Conservation (phyloP, 768 basidiomycete genomes). For the Rhizopogon sp. region DNA sequence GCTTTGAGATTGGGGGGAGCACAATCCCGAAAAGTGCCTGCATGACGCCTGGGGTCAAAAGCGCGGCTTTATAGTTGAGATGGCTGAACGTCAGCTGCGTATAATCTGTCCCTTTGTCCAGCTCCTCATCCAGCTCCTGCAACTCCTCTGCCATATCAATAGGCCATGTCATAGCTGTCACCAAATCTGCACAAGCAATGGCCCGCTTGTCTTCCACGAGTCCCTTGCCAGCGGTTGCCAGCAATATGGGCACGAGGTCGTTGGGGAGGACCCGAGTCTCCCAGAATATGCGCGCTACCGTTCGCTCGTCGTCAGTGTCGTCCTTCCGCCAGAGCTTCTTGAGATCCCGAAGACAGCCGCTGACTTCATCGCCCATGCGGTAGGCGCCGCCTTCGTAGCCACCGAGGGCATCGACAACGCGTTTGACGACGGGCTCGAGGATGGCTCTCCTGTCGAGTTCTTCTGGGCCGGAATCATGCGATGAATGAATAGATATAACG, state of each 20-base stretch:
- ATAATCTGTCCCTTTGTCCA: slow-evolving; percentile 83
- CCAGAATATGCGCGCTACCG: slow-evolving; percentile 90
- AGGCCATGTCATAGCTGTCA: slow-evolving; percentile 99
- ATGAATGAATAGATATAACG: slow-evolving; percentile 29
- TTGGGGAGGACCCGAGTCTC: slow-evolving; percentile 81
- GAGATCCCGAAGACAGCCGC: slow-evolving; percentile 85
- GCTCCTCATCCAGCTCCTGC: slow-evolving; percentile 80
- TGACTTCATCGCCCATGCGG: slow-evolving; percentile 75
- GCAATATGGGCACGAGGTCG: slow-evolving; percentile 83
- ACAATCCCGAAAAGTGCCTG: slow-evolving; percentile 70
- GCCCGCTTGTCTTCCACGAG: slow-evolving; percentile 78
- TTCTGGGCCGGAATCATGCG: slow-evolving; percentile 20
- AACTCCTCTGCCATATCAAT: slow-evolving; percentile 94
- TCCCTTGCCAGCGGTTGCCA: slow-evolving; percentile 75
- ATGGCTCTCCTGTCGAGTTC: slow-evolving; percentile 43
- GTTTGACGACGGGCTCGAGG: slow-evolving; percentile 62
- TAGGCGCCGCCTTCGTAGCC: slow-evolving; percentile 66
- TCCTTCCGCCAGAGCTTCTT: slow-evolving; percentile 96
- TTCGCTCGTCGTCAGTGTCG: slow-evolving; percentile 94
- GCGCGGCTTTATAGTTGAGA: slow-evolving; percentile 80
- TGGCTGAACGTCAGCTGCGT: slow-evolving; percentile 79
- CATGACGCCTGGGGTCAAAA: slow-evolving; percentile 61
- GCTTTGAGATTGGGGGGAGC: slow-evolving; percentile 73
- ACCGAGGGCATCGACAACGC: slow-evolving; percentile 78
- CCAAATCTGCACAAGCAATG: slow-evolving; percentile 79